Percentiles rank a stretch among this genome's conserved stretches.
Conservation (phyloP, 1,284 basidiomycete species). For the Coniferiporia weirii region DNA sequence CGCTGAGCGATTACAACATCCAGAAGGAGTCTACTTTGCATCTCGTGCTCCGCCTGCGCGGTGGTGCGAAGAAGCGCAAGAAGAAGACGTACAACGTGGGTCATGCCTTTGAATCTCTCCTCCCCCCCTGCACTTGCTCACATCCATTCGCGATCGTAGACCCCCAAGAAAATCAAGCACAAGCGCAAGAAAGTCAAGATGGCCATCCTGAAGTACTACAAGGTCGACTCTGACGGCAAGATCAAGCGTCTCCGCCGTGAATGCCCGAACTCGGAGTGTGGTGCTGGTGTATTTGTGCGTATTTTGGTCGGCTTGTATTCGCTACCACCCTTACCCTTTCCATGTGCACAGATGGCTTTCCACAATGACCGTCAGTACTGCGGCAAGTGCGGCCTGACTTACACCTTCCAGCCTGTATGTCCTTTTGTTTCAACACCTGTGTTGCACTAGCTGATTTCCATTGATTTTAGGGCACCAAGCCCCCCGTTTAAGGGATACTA, state of each 20-base stretch:
- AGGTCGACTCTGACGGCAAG: conserved; percentile 98
- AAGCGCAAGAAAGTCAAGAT: conserved; percentile 99
- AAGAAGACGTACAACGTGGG: conserved; percentile 96
- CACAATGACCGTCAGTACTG: conserved; percentile 95
- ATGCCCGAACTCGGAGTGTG: conserved; percentile 87
- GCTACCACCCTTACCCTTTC: not conserved
- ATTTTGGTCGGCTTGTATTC: not conserved
- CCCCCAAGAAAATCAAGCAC: conserved; percentile 99
- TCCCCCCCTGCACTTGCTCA: conserved; percentile 8
- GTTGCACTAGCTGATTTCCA: conserved; percentile 17
- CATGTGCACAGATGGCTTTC: conserved; percentile 73
- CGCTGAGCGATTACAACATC: conserved; percentile 90
- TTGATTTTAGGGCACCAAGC: conserved; percentile 32
- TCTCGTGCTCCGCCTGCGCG: conserved; percentile 91
- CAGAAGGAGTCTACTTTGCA: conserved; percentile 97
- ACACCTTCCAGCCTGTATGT: conserved; percentile 72
- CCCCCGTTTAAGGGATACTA: conserved; percentile 24
- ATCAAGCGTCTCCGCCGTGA: conserved; percentile 98
- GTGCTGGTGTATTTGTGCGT: conserved; percentile 91
- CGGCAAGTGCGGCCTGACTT: conserved; percentile 90
- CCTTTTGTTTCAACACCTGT: not conserved
- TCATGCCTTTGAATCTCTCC: conserved; percentile 16
- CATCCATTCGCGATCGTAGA: conserved; percentile 42
- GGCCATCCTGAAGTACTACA: conserved; percentile 99
- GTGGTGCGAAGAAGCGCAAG: conserved; percentile 99